Conservation (phyloP, 768 basidiomycete genomes). For the Gautieria morchelliformis region DNA sequence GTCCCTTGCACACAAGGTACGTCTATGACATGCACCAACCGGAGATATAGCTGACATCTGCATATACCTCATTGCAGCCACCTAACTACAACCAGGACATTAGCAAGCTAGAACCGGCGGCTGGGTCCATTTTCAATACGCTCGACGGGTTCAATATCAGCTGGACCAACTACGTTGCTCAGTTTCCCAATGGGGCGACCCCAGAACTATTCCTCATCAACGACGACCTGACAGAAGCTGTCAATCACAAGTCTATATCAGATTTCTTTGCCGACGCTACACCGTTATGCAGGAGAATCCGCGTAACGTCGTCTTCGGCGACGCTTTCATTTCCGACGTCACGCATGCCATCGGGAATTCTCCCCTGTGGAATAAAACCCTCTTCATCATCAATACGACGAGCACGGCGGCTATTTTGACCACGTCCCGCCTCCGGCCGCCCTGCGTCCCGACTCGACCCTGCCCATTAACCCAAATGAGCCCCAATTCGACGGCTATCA, state of each 20-base stretch:
- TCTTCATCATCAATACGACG: conserved; percentile 25
- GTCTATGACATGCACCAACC: too few species aligned
- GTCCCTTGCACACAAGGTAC: too few species aligned
- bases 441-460: conserved; percentile 18
- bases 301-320: conserved; percentile 18
- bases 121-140: conserved; percentile 21
- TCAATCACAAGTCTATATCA: conserved; percentile 18
- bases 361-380: conserved; percentile 22
- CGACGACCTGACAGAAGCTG: conserved; percentile 13
- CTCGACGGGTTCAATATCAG: conserved; percentile 16
- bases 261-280: conserved; percentile 23
- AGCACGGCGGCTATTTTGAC: conserved; percentile 25
- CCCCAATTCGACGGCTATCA: conserved; percentile 20
- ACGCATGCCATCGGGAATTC: conserved; percentile 22
- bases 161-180: conserved; percentile 22
- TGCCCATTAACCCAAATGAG: conserved; percentile 18
- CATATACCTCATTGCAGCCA: conserved; percentile 19
- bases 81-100: conserved; percentile 21
- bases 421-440: conserved; percentile 24
- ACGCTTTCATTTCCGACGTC: conserved; percentile 22
- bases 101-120: conserved; percentile 11
- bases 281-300: conserved; percentile 22
- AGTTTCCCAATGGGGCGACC: too few species aligned
- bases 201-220: conserved; percentile 17
- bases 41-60: too few species aligned